Evolutionary conservation across 441 rosid genomes (phyloP).

Genomic region (Erodium texanum): DNA sequence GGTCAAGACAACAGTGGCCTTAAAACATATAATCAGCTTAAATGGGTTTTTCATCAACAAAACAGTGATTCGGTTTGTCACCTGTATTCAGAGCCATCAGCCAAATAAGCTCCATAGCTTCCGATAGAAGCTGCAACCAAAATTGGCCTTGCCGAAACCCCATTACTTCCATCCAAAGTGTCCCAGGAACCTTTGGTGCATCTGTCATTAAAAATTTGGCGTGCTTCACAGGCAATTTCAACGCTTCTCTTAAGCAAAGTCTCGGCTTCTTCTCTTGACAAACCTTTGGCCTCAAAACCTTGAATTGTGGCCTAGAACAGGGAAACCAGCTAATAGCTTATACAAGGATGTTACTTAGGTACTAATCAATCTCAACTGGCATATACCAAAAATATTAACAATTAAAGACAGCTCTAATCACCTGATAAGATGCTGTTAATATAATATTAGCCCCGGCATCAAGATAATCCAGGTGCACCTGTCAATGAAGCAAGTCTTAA

Average conservation of each 20-base stretch:
- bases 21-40: neutral
- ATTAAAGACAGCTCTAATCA: constrained; percentile 2
- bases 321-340: neutral
- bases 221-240: constrained; percentile 73
- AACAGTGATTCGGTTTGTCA: neutral
- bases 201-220: constrained; percentile 50
- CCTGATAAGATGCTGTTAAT: constrained; percentile 82
- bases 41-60: neutral
- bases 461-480: constrained; percentile 90
- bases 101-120: constrained; percentile 1
- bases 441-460: constrained; percentile 81
- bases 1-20: neutral
- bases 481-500: constrained; percentile 17
- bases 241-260: constrained; percentile 54
- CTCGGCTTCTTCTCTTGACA: constrained; percentile 60
- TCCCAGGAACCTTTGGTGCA: constrained; percentile 8
- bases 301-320: constrained; percentile 63
- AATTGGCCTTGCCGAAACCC: neutral
- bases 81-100: neutral
- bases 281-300: constrained; percentile 76
- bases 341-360: neutral
- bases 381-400: neutral
- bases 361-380: neutral
- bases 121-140: neutral
- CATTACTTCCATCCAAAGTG: neutral